A percentile compares a stretch with the other conserved stretches of the same genome.
Conservation (phyloP, 495 filamentous ascomycete genomes). For the Aspergillus incahuasiensis region DNA sequence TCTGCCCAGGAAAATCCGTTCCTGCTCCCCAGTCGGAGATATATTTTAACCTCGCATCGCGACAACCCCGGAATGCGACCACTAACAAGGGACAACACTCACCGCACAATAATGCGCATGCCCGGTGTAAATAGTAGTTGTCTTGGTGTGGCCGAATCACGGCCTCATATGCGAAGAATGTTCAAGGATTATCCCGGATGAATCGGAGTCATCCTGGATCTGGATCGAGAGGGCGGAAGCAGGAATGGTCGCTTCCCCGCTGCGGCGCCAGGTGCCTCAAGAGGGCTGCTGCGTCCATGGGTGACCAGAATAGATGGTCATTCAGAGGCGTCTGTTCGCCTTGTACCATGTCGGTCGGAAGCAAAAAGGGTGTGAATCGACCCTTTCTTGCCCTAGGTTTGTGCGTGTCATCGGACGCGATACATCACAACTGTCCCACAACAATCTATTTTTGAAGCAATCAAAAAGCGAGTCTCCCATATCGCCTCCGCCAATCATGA, state of each 20-base stretch:
- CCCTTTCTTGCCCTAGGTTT: not conserved
- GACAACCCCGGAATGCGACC: not conserved
- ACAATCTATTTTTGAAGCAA: constrained; percentile 10
- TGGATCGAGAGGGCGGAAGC: constrained; percentile 1
- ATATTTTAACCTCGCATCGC: not conserved
- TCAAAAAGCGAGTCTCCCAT: constrained; percentile 7
- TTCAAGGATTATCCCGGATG: constrained; percentile 14
- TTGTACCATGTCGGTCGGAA: not conserved
- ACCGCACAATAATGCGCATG: not conserved
- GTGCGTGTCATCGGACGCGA: constrained; percentile 16
- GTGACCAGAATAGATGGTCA: not conserved
- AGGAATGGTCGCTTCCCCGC: not conserved
- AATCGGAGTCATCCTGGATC: not conserved
- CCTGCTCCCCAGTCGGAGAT: not conserved
- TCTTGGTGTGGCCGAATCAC: not conserved
- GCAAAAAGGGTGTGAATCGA: not conserved
- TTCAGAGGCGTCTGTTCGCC: not conserved
- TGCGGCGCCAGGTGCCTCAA: constrained; percentile 3
- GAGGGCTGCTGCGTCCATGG: not conserved
- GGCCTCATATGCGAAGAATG: constrained; percentile 17
- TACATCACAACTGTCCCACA: constrained; percentile 14
- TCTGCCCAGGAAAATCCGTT: not conserved
- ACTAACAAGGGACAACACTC: not conserved
- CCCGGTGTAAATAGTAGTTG: not conserved
- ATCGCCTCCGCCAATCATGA: constrained; percentile 5